Base-by-base conservation (phyloP, 1,139 yeast species). In the Pichia sp. region DNA sequence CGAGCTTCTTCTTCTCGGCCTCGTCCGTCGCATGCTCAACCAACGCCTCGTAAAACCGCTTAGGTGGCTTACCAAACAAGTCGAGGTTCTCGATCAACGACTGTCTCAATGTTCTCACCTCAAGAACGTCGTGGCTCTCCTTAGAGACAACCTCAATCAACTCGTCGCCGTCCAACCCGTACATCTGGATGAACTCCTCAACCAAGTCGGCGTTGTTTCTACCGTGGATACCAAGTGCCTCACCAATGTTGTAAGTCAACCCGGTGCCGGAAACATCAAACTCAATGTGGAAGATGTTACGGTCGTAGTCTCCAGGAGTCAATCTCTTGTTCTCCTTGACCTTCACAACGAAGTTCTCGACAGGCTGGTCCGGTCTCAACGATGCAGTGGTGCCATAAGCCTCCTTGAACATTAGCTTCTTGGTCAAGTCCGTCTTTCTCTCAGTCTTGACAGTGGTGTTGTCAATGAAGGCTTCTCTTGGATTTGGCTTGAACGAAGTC, bases 221-320 rank as follows among this genome's bases (percentile, higher is more conserved):
- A 49, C 96, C 97, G 67, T 93, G 98, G 58, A 93, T 83, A 67
- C 98, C 99, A 60, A 93, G 81, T 8, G 98, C 97, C 75, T 93
- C 99, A 70, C 99, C 99, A 68, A 93, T 88, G 60, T 85, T 95
- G 69, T 93, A 93, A 53, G 83, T 89, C 69, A 93, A 78, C 33
- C 95, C 97, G 46, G 98, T 91, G 52, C 96, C 96, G 51, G 92
- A 74, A 64, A 85, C 80, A 70, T 93, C 99, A 64, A 93, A 89
- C 73, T 93, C 98, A 64, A 93, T 87, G 70, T 93, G 97, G 91
- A 93, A 93, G 67, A 93, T 92, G 72, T 93, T 88, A 75, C 99
- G 88, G 58, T 89, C 89, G 71, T 93, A 93, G 66, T 88, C 93
- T 46, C 67, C 68, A 10, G 98, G 98, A n/a, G 98, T 93, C 61